These are phyloP conservation scores for Zygosaccharomyces pseudobailii DNA, from an alignment of 1,139 yeast genomes.

Conservation along the genomic window DNA sequence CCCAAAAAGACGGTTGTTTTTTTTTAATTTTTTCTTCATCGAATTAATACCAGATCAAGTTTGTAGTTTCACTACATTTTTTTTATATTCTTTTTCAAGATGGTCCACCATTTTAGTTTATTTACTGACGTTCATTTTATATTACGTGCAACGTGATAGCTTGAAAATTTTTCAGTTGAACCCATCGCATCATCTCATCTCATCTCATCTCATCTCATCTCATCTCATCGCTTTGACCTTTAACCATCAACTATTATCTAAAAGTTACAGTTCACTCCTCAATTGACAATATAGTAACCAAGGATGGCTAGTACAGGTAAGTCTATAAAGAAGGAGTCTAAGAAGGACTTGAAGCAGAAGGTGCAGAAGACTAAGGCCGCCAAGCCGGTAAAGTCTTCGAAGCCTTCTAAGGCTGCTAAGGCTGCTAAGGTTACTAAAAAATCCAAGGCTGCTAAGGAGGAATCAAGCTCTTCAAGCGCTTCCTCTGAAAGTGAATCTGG, in stretches of 20 bases:
- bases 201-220: constrained; percentile 13
- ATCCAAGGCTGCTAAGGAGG: constrained; percentile 12
- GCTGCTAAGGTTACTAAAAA: constrained; percentile 7
- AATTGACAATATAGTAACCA: constrained; percentile 1
- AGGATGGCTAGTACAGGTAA: constrained; percentile 29
- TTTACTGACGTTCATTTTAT: constrained; percentile 1
- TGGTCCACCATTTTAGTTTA: neutral
- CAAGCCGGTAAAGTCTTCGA: constrained; percentile 1
- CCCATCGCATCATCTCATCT: neutral
- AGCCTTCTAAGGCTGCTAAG: neutral
- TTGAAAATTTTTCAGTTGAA: constrained; percentile 19
- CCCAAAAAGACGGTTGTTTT: neutral
- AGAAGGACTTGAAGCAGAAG: constrained; percentile 24
- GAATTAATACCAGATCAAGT: neutral
- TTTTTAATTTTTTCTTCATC: neutral
- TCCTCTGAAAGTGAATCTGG: constrained; percentile 12
- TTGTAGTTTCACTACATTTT: neutral
- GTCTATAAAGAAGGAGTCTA: constrained; percentile 29
- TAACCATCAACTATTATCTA: neutral
- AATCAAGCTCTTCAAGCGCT: constrained; percentile 19
- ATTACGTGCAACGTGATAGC: constrained; percentile 1
- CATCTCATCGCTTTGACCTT: constrained; percentile 18
- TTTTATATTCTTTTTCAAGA: neutral
- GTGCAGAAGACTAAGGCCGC: constrained; percentile 17
- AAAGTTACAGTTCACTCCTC: neutral